Evolutionary conservation across 192 early-diverging fungal species (phyloP).

Genomic region (Linnemannia exigua): DNA sequence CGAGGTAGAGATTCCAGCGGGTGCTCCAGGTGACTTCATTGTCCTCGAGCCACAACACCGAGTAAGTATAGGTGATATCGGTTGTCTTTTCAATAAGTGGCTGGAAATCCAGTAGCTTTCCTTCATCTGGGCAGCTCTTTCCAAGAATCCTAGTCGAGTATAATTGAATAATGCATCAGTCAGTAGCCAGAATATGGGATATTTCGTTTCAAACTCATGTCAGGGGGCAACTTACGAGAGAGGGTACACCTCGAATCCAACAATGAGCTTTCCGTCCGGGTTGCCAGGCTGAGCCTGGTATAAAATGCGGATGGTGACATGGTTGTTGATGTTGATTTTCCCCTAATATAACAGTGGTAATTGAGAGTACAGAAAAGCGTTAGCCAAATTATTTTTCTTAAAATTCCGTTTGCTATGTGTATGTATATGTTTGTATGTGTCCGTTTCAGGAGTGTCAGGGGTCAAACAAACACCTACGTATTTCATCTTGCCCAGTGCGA

Average conservation of each 20-base stretch:
- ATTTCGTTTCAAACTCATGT: no score
- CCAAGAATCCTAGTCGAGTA: not conserved
- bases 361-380: not conserved
- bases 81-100: constrained; percentile 33
- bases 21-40: constrained; percentile 60
- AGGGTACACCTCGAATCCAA: constrained; percentile 79
- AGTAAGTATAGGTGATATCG: constrained; percentile 71
- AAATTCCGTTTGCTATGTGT: not conserved
- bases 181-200: no score
- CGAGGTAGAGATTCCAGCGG: constrained; percentile 76
- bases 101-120: constrained; percentile 33
- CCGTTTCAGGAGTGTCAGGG: not conserved
- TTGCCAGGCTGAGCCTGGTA: constrained; percentile 57
- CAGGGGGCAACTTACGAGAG: constrained; percentile 56
- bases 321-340: constrained; percentile 71
- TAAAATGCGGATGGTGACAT: constrained; percentile 70
- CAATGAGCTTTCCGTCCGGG: constrained; percentile 58
- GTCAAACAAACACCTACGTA: not conserved
- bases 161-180: not conserved
- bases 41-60: constrained; percentile 74
- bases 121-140: constrained; percentile 3
- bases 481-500: constrained; percentile 64
- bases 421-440: not conserved
- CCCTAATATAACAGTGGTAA: constrained; percentile 13
- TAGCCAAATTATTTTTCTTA: not conserved